Evolutionary conservation across 768 basidiomycete genomes (phyloP), one percentile per base, ranked within the genome.

Genomic region (Jaapia argillacea): DNA sequence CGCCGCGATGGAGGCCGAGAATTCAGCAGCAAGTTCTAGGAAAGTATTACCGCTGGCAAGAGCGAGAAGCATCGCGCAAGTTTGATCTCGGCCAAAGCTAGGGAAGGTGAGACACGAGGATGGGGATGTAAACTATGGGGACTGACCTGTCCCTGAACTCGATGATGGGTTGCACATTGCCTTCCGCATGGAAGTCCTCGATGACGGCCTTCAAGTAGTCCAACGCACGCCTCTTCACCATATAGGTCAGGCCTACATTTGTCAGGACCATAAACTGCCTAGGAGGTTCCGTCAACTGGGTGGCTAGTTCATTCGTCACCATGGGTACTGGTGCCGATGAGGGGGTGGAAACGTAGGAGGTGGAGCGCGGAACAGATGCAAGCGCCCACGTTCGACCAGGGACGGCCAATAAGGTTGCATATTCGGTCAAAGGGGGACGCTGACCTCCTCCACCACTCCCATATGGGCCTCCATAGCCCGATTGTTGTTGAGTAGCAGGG

Each of bases 31-130:
- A 41, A 68, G 68, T 40, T 76, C 75, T 43, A 91, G 61, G 61
- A 82, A 90, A 1, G 81, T 81, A 58, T 91, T 92, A 26, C 85
- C 86, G 46, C 84, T 75, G 0, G 90, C 87, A 44, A 97, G 72
- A 7, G 81, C 85, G 12, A 94, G 72, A 14, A 90, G 75, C 86
- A 96, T 93, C 4, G 88, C 83, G 53, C 90, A 93, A 3, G 88
- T 85, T 54, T 94, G 87, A 58, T 92, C 87, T 42, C 89, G 76
- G 37, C 92, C 91, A 59, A 86, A 96, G 56, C 92, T 94, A 51
- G 14, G n/a, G n/a, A n/a, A n/a, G 25, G 16, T 21, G 22, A 31
- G 21, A n/a, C 42, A 24, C 12, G 13, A 44, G 14, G 33, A 40
- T 40, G 14, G 13, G 18, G 37, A 21, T 42, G 40, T 5, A 21